Evolutionary conservation across 2,329 filamentous ascomycete species (phyloP).

Genomic region (Penicillium corylophilum): DNA sequence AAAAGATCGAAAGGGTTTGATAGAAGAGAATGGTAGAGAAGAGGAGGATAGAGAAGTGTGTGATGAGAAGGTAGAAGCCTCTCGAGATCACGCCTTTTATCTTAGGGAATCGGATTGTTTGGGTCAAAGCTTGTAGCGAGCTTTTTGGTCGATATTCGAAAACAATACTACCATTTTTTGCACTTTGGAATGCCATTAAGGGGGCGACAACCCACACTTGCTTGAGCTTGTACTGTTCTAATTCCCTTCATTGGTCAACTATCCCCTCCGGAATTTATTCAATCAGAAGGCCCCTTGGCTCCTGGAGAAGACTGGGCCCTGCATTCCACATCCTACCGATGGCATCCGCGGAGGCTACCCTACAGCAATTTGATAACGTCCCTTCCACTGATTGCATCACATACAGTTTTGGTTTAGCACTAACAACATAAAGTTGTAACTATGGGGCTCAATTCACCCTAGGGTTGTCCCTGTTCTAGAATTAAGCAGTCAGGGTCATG

Average conservation of each 20-base stretch:
- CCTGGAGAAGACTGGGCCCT: slow-evolving; percentile 9
- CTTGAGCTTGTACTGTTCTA: slow-evolving; percentile 1
- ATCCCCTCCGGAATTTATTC: slow-evolving; percentile 14
- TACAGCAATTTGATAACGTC: not conserved
- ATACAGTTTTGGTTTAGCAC: not conserved
- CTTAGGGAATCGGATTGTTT: slow-evolving; percentile 10
- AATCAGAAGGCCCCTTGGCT: slow-evolving; percentile 15
- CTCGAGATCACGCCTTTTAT: slow-evolving; percentile 21
- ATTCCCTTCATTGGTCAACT: slow-evolving; percentile 12
- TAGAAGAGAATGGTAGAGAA: slow-evolving; percentile 8
- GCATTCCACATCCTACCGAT: slow-evolving; percentile 15
- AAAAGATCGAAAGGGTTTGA: slow-evolving; percentile 8
- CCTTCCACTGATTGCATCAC: not conserved
- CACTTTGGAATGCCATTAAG: slow-evolving; percentile 20
- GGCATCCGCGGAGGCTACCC: slow-evolving; percentile 15
- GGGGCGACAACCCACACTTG: slow-evolving; percentile 4
- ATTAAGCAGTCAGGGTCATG: not conserved
- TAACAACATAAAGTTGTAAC: not conserved
- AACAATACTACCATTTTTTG: slow-evolving; percentile 17
- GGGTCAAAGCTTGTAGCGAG: not conserved
- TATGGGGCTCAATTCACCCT: not conserved
- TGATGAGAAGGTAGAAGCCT: not conserved
- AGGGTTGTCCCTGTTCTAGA: not conserved
- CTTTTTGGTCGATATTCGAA: slow-evolving; percentile 4
- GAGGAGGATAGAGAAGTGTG: slow-evolving; percentile 11